phyloP scores from a whole-genome alignment of 139 green algal species.

The Volvox reticuliferus region DNA sequence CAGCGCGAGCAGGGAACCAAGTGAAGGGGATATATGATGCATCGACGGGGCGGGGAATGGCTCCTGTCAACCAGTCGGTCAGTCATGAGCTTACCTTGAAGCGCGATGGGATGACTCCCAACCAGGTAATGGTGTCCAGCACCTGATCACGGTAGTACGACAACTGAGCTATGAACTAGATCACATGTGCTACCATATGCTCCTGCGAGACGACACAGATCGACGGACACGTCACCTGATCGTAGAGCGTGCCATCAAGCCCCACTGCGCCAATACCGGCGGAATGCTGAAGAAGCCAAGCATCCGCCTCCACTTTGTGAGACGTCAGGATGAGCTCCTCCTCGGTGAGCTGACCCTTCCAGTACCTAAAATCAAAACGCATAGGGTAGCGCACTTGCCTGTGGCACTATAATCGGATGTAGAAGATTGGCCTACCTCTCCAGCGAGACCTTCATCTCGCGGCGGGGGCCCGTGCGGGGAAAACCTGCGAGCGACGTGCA shows the following conservation, averaged over 20 bases:
- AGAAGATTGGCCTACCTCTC: too few species aligned
- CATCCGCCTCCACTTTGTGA: conserved; percentile 17
- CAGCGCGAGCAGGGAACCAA: too few species aligned
- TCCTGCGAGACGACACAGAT: too few species aligned
- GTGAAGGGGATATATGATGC: background rate
- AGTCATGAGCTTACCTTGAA: conserved; percentile 78
- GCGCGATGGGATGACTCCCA: conserved; percentile 79
- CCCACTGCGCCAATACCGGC: conserved; percentile 78
- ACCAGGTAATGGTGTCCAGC: conserved; percentile 83
- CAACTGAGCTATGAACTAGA: too few species aligned
- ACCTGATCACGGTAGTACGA: conserved; percentile 52
- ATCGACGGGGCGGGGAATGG: background rate
- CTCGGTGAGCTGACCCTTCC: conserved; percentile 65
- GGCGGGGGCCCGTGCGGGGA: conserved; percentile 80
- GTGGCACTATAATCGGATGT: too few species aligned
- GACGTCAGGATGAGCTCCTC: conserved; percentile 62
- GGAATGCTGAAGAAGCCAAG: conserved; percentile 59
- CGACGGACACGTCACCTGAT: conserved; percentile 82
- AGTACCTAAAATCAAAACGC: conserved; percentile 70
- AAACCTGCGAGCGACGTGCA: conserved; percentile 65
- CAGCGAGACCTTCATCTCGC: conserved; percentile 90
- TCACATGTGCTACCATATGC: too few species aligned
- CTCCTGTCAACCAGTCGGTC: background rate
- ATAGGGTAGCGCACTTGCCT: background rate
- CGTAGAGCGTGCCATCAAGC: conserved; percentile 90